Conservation (phyloP, 2,329 filamentous ascomycete genomes). For the Pestalotiopsis sp. region DNA sequence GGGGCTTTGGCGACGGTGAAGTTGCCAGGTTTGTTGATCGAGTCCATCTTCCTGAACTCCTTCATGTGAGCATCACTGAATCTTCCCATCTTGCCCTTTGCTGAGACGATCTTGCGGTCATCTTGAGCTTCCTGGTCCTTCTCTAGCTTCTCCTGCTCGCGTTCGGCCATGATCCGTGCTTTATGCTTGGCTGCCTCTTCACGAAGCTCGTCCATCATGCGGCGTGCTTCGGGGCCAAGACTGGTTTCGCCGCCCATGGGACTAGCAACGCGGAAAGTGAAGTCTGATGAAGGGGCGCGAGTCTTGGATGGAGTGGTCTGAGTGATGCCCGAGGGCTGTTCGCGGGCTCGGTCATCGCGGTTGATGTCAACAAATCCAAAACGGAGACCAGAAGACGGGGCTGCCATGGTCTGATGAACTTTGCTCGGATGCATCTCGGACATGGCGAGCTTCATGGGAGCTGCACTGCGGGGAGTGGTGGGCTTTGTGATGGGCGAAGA, state of each 20-base stretch:
- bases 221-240: slow-evolving; percentile 62
- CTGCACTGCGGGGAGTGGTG: slow-evolving; percentile 63
- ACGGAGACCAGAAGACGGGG: slow-evolving; percentile 76
- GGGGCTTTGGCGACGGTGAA: slow-evolving; percentile 56
- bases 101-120: slow-evolving; percentile 72
- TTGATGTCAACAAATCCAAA: slow-evolving; percentile 81
- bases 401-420: slow-evolving; percentile 72
- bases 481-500: slow-evolving; percentile 37
- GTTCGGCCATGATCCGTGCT: slow-evolving; percentile 63
- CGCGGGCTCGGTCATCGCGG: slow-evolving; percentile 46
- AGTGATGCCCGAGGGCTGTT: slow-evolving; percentile 38
- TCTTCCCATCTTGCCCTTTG: slow-evolving; percentile 75
- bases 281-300: slow-evolving; percentile 53
- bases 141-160: slow-evolving; percentile 53
- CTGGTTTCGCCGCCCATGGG: slow-evolving; percentile 44
- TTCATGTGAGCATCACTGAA: slow-evolving; percentile 86
- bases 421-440: slow-evolving; percentile 93
- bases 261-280: slow-evolving; percentile 64
- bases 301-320: slow-evolving; percentile 67
- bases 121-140: slow-evolving; percentile 39
- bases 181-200: slow-evolving; percentile 73
- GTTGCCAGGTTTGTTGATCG: slow-evolving; percentile 83
- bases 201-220: slow-evolving; percentile 66
- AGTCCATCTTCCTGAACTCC: slow-evolving; percentile 97
- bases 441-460: slow-evolving; percentile 67